Percentiles rank a stretch among this genome's conserved stretches.
These are phyloP conservation scores for Testicularia cyperi DNA, from an alignment of 1,284 basidiomycete genomes.

Conservation along the genomic window DNA sequence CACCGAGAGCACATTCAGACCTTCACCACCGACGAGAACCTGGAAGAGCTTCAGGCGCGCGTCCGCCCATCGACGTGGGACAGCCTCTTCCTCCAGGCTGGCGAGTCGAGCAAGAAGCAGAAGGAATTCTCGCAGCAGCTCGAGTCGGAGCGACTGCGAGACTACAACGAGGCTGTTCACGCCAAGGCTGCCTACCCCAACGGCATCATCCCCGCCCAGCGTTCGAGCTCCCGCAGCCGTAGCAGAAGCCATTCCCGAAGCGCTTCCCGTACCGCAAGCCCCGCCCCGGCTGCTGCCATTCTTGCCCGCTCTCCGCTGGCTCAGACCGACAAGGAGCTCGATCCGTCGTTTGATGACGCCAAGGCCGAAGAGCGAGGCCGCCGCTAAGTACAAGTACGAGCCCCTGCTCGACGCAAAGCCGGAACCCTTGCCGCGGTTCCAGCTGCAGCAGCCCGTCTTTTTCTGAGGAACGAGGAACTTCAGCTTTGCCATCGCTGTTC, in stretches of 20 bases:
- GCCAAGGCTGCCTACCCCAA: constrained; percentile 24
- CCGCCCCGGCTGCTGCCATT: constrained; percentile 1
- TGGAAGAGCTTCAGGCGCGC: constrained; percentile 65
- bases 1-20: constrained; percentile 61
- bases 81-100: constrained; percentile 29
- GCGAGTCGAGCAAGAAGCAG: constrained; percentile 35
- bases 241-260: constrained; percentile 7
- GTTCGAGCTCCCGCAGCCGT: constrained; percentile 6
- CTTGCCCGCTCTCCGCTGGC: not conserved
- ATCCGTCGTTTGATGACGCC: not conserved
- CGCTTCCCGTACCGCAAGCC: constrained; percentile 13
- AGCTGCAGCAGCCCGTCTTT: no score
- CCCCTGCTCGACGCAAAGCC: no score
- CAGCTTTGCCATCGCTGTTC: no score
- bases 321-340: constrained; percentile 4
- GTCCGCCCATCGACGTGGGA: constrained; percentile 44
- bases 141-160: constrained; percentile 17
- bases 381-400: not conserved
- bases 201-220: constrained; percentile 19
- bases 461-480: no score
- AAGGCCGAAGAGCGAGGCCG: constrained; percentile 4
- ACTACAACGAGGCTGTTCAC: constrained; percentile 29
- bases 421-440: no score
- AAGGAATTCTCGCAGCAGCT: constrained; percentile 34
- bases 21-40: constrained; percentile 72